phyloP scores from a whole-genome alignment of 2,329 filamentous ascomycete species.

The Fonsecaea monophora region DNA sequence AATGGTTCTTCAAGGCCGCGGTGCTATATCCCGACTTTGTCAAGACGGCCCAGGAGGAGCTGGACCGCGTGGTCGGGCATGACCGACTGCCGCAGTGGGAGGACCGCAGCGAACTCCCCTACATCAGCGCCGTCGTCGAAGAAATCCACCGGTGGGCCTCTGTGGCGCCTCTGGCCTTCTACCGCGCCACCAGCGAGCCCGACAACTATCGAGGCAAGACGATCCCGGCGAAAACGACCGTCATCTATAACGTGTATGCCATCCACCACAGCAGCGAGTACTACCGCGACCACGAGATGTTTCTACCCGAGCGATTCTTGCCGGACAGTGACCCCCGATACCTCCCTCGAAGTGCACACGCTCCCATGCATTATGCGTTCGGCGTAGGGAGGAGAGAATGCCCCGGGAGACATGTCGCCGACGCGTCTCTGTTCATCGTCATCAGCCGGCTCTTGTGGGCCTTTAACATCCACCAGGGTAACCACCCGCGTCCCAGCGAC shows the following conservation, averaged over 20 bases:
- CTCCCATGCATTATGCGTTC: constrained; percentile 57
- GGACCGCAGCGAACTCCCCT: constrained; percentile 47
- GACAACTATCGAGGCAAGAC: constrained; percentile 37
- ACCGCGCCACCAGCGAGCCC: constrained; percentile 41
- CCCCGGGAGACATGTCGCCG: constrained; percentile 44
- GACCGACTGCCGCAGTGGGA: constrained; percentile 46
- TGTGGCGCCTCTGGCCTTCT: constrained; percentile 52
- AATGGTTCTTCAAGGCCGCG: constrained; percentile 32
- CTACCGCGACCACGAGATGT: constrained; percentile 40
- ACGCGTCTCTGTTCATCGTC: constrained; percentile 57
- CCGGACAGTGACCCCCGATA: constrained; percentile 41
- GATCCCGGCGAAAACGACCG: constrained; percentile 51
- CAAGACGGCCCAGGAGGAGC: constrained; percentile 45
- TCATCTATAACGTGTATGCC: constrained; percentile 54
- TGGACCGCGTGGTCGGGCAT: constrained; percentile 44
- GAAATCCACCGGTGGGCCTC: constrained; percentile 55
- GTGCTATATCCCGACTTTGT: constrained; percentile 61
- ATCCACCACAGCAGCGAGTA: constrained; percentile 40
- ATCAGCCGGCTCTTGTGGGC: constrained; percentile 62
- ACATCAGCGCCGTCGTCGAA: constrained; percentile 49
- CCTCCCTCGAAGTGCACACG: constrained; percentile 47
- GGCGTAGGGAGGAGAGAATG: constrained; percentile 58
- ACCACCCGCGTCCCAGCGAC: constrained; percentile 17
- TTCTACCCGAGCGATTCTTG: constrained; percentile 54
- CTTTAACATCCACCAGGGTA: constrained; percentile 32